These are phyloP conservation scores for Jackrogersella multiformis DNA, from an alignment of 495 filamentous ascomycete species.

Conservation along the genomic window DNA sequence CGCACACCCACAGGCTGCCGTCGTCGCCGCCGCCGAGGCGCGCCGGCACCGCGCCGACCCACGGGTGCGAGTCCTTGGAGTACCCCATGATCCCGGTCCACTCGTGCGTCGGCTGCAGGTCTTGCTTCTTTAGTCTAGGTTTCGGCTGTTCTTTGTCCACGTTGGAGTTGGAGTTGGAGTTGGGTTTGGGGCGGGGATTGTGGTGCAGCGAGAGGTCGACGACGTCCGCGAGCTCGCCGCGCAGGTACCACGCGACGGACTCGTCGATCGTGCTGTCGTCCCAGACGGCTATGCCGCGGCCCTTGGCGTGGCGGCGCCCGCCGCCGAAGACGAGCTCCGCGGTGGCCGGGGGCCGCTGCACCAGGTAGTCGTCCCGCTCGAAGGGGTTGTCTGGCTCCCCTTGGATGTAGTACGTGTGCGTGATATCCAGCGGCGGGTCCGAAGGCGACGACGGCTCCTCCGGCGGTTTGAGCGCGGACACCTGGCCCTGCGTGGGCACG, in stretches of 20 bases:
- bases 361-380: conserved; percentile 74
- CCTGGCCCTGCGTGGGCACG: conserved; percentile 78
- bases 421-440: conserved; percentile 47
- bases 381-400: conserved; percentile 50
- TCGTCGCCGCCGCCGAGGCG: conserved; percentile 47
- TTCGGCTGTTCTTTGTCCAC: background rate
- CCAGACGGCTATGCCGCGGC: conserved; percentile 63
- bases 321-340: conserved; percentile 73
- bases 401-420: conserved; percentile 70
- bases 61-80: conserved; percentile 72
- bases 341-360: conserved; percentile 65
- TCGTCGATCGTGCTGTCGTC: conserved; percentile 66
- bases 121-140: conserved; percentile 36
- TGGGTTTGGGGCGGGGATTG: background rate
- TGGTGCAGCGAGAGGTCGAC: conserved; percentile 41
- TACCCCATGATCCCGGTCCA: conserved; percentile 91
- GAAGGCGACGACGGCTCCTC: conserved; percentile 29
- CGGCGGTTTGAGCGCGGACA: conserved; percentile 72
- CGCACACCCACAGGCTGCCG: conserved; percentile 63
- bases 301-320: conserved; percentile 58
- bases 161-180: background rate
- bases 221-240: conserved; percentile 51
- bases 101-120: conserved; percentile 65
- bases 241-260: conserved; percentile 59
- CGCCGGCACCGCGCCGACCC: conserved; percentile 67